These are phyloP conservation scores for Rhodotorula sp. DNA, from an alignment of 1,284 basidiomycete species.

Conservation along the genomic window DNA sequence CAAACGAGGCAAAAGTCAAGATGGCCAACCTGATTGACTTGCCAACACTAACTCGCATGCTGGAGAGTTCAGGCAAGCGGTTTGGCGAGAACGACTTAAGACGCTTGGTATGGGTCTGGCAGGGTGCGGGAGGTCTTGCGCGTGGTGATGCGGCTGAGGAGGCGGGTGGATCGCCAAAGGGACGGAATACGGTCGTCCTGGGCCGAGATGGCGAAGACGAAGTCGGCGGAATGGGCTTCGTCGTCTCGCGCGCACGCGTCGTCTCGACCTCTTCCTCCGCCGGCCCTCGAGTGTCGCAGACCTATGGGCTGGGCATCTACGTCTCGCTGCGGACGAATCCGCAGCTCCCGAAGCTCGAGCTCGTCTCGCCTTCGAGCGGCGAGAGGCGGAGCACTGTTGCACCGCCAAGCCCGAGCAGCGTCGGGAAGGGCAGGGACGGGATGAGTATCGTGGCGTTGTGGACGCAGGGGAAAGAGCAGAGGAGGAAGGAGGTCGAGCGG, in stretches of 20 bases:
- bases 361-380: slow-evolving; percentile 15
- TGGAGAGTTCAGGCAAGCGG: slow-evolving; percentile 21
- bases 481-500: slow-evolving; percentile 25
- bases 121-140: slow-evolving; percentile 17
- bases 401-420: slow-evolving; percentile 35
- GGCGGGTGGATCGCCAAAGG: background rate
- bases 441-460: slow-evolving; percentile 41
- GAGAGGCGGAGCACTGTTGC: background rate
- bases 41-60: slow-evolving; percentile 26
- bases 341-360: slow-evolving; percentile 36
- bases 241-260: slow-evolving; percentile 29
- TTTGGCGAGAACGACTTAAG: slow-evolving; percentile 29
- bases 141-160: no score
- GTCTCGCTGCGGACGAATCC: slow-evolving; percentile 34
- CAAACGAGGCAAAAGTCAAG: slow-evolving; percentile 15
- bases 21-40: slow-evolving; percentile 37
- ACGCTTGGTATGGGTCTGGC: slow-evolving; percentile 35
- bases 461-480: slow-evolving; percentile 35
- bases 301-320: slow-evolving; percentile 34
- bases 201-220: slow-evolving; percentile 15
- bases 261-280: slow-evolving; percentile 6
- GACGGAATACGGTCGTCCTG: slow-evolving; percentile 4
- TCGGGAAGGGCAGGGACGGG: slow-evolving; percentile 35
- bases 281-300: slow-evolving; percentile 15
- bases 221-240: slow-evolving; percentile 38